Evolutionary conservation across 495 filamentous ascomycete species (phyloP).

Genomic region (Penicillium coffeae): DNA sequence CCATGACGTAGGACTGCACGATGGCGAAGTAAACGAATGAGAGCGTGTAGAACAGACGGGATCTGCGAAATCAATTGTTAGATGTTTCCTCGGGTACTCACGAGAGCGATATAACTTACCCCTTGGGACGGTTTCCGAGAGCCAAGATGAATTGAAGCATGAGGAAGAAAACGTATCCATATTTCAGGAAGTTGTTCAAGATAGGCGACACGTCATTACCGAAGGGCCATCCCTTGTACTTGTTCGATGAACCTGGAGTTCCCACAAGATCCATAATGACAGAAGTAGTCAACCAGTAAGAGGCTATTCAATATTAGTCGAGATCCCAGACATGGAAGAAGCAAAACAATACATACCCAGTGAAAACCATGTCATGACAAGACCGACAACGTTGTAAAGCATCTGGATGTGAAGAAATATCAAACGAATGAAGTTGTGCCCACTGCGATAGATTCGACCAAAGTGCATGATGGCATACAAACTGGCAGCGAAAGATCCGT

Average conservation of each 20-base stretch:
- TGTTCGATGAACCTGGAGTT: conserved; percentile 49
- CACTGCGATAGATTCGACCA: conserved; percentile 92
- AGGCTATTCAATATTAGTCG: conserved; percentile 41
- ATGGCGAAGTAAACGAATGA: conserved; percentile 85
- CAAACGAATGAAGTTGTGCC: conserved; percentile 92
- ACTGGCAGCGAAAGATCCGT: conserved; percentile 95
- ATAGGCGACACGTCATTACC: conserved; percentile 76
- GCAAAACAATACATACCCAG: conserved; percentile 56
- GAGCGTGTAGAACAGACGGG: conserved; percentile 64
- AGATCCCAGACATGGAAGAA: not conserved
- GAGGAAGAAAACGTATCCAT: conserved; percentile 85
- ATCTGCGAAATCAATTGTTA: conserved; percentile 46
- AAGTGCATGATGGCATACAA: conserved; percentile 98
- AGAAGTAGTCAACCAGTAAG: conserved; percentile 90
- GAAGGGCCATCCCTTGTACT: conserved; percentile 61
- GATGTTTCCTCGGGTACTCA: too few relatives aligned
- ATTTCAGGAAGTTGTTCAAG: conserved; percentile 81
- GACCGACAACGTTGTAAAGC: conserved; percentile 83
- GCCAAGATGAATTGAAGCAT: conserved; percentile 94
- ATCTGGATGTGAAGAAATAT: conserved; percentile 96
- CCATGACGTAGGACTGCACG: conserved; percentile 83
- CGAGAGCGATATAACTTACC: conserved; percentile 47
- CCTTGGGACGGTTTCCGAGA: conserved; percentile 92
- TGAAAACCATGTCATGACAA: conserved; percentile 92
- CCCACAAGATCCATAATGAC: conserved; percentile 97